Percentiles rank a stretch among this genome's conserved stretches.
Conservation (phyloP, 306 rosid species). For the Echinosophora koreensis region DNA sequence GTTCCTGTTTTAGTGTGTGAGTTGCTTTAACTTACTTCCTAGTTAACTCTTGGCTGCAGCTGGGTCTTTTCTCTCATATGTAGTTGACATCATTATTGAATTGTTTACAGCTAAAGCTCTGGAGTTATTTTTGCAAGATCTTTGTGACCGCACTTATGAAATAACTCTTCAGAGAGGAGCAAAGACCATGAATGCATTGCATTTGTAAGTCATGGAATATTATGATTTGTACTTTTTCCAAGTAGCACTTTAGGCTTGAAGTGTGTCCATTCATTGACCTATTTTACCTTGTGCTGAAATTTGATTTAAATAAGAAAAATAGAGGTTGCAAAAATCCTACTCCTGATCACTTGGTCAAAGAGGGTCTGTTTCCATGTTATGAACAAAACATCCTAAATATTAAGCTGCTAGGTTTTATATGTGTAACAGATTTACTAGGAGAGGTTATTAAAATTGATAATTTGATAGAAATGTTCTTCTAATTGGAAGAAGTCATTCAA, state of each 20-base stretch:
- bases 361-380: constrained; percentile 7
- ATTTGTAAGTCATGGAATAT: constrained; percentile 73
- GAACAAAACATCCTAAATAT: constrained; percentile 20
- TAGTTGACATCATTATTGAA: constrained; percentile 46
- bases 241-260: neutral
- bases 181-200: constrained; percentile 93
- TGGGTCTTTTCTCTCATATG: constrained; percentile 10
- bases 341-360: constrained; percentile 24
- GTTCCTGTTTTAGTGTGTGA: constrained; percentile 99
- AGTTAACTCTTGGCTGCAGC: neutral
- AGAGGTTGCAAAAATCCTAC: neutral
- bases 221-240: neutral
- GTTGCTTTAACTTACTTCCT: constrained; percentile 48
- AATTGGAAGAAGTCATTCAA: constrained; percentile 6
- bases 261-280: neutral
- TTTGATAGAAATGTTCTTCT: constrained; percentile 8
- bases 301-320: constrained; percentile 22
- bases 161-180: constrained; percentile 98
- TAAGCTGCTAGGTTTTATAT: constrained; percentile 10
- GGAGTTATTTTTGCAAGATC: constrained; percentile 96
- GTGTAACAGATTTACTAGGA: neutral
- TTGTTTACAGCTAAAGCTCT: constrained; percentile 86
- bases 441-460: constrained; percentile 10
- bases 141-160: constrained; percentile 93
- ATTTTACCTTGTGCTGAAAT: constrained; percentile 28